These are phyloP conservation scores for Pseudotsuga menziesii DNA, from an alignment of 75 land plant species.

Conservation along the genomic window DNA sequence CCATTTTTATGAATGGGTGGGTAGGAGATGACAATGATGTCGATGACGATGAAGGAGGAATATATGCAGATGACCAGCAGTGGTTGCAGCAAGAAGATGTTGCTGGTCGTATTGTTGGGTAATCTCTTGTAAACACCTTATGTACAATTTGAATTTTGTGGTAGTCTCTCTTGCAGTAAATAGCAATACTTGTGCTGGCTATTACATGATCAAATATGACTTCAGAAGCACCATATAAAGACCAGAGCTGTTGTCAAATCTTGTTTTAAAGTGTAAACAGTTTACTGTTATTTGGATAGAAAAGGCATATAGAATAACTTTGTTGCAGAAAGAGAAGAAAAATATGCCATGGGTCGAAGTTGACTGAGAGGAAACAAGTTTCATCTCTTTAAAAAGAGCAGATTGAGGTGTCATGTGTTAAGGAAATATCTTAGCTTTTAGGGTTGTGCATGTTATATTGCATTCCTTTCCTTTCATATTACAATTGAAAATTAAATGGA, in stretches of 20 bases:
- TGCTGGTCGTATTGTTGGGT: constrained; percentile 11
- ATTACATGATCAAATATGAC: not conserved
- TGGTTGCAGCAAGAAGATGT: constrained; percentile 7
- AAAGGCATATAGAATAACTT: not conserved
- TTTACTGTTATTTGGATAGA: not conserved
- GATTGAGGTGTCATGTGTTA: not conserved
- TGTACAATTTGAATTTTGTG: not conserved
- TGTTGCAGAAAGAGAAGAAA: not conserved
- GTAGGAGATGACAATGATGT: not conserved
- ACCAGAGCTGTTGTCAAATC: not conserved
- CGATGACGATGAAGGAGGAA: constrained; percentile 6
- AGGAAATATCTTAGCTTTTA: not conserved
- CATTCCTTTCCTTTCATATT: not conserved
- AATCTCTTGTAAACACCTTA: not conserved
- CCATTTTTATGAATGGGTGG: not conserved
- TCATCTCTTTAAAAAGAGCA: no score
- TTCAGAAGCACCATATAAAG: not conserved
- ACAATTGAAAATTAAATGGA: not conserved
- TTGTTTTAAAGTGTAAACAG: not conserved
- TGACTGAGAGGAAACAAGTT: not conserved
- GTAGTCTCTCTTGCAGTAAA: not conserved
- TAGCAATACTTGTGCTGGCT: not conserved
- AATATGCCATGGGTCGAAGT: not conserved
- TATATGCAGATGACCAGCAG: constrained; percentile 4
- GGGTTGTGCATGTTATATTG: no score